Evolutionary conservation across 164 flowering plant genomes (phyloP), one percentile per base, ranked within the genome.

Genomic region (Litsea cubeba): DNA sequence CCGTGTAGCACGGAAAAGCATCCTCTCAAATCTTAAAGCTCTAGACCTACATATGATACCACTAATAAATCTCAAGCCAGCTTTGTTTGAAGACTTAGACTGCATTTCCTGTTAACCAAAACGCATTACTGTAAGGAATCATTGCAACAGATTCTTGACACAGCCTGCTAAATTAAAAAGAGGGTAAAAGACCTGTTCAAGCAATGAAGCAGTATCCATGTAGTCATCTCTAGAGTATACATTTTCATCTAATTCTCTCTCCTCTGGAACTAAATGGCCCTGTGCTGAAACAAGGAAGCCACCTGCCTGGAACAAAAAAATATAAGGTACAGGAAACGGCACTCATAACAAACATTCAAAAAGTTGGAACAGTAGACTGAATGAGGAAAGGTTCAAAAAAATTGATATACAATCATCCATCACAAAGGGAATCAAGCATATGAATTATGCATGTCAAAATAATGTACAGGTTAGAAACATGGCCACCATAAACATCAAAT

Each of bases 1-100:
- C 80, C 99, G 90, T 74, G 98, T 96, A 69, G 97, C 96, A 78
- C 99, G 97, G 79, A 93, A 96, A 74, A 96, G 76, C 89, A 96
- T 96, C 85, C 98, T 91, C 82, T 96, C 97, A 84, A 96, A 96
- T 79, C 84, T 88, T 74, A 88, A 83, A 82, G 76, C 86, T 83
- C 94, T 95, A 75, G 94, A 81, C 76, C 86, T 85, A 74, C 88
- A 87, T 62, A 95, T 91, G 65, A 95, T 92, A 46, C 99, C 99
- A 84, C 98, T 85, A 46, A 95, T 84, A 84, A 91, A 95, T 84
- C 92, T 90, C 74, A 95, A 84, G 72, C 95, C 96, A 83, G 97
- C 83, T 77, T 88, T 94, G 73, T 82, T 80, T 70, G 94, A 84
- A 60, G 90, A 84, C 69, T 86, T 90, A 74, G 89, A 77, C 65